Evolutionary conservation across 2,329 filamentous ascomycete genomes (phyloP), one percentile per base, ranked within the genome.

Genomic region (Calonectria pseudoturangicola): DNA sequence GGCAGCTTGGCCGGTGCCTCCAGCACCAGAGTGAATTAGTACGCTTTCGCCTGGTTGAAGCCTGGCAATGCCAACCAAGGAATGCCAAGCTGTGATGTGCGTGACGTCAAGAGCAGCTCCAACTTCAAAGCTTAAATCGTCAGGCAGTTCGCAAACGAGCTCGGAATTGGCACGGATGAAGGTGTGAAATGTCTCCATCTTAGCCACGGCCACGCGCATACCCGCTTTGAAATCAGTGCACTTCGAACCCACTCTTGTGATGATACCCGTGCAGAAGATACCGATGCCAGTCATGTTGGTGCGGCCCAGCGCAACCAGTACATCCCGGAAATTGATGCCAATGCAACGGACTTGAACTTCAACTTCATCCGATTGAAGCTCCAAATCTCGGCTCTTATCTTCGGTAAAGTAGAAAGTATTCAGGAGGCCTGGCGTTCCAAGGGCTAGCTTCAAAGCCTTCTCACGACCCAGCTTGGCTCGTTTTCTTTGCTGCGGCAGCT

Each of bases 1-100:
- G 4, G 81, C 80, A 3, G 79, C 79, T 30, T 78, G 76, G 5
- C 83, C 83, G 1, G 81, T 73, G 3, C 62, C 69, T n/a, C 69
- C 63, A 12, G 69, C 30, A 1, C 43, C 69, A 13, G 69, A 43
- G 54, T 71, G 82, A 30, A 84, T 81, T 1, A 85, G 77, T 0
- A 84, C 74, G 2, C 64, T 71, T 62, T 83, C 51, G 3, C 63
- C 69, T 1, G 18, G 10, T 18, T 60, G 21, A 18, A 67, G 25
- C 13, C 54, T 21, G 2, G 62, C 69, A 7, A 70, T 30, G 16
- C 67, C 41, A 13, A 62, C 21, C 2, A 71, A 48, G 1, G 33
- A 36, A 39, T 71, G 33, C 39, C 25, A 41, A 16, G 63, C 62
- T 1, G 68, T 70, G 12, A 21, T 47, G 16, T 65, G 63, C 3